These are phyloP conservation scores for Backusella westeae DNA, from an alignment of 192 early-diverging fungal species.

Conservation along the genomic window DNA sequence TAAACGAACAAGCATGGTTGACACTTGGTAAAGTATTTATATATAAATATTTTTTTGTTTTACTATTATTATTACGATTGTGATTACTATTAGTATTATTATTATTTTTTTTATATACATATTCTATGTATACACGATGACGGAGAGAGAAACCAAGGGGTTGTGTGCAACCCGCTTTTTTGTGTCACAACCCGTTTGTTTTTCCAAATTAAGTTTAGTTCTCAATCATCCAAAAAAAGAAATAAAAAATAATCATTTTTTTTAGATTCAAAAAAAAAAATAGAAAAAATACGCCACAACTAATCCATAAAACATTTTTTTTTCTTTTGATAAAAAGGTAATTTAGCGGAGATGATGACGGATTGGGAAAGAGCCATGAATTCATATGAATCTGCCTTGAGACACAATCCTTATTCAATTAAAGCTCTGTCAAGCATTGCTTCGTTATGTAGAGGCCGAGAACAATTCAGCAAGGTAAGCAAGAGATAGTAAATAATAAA, in stretches of 20 bases:
- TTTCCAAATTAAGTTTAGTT: neutral
- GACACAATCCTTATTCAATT: constrained; percentile 90
- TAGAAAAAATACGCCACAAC: constrained; percentile 1
- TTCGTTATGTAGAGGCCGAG: constrained; percentile 75
- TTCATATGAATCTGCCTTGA: constrained; percentile 85
- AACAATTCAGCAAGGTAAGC: constrained; percentile 74
- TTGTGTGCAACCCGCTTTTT: neutral
- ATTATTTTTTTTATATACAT: neutral
- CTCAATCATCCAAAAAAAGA: neutral
- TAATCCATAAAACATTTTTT: neutral
- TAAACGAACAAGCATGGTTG: constrained; percentile 35
- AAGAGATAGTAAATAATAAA: neutral
- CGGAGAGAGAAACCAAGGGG: neutral
- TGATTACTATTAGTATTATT: neutral
- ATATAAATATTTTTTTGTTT: neutral
- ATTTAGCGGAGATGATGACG: constrained; percentile 34
- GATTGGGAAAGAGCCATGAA: constrained; percentile 83
- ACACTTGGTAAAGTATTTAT: constrained; percentile 27
- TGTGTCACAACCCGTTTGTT: neutral
- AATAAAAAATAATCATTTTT: neutral
- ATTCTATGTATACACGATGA: neutral
- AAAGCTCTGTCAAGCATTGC: constrained; percentile 81
- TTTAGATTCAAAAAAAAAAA: constrained; percentile 3
- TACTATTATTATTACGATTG: neutral
- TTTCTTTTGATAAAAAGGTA: constrained; percentile 17